phyloP scores from a whole-genome alignment of 495 filamentous ascomycete genomes.

The Cercophora sp. region DNA sequence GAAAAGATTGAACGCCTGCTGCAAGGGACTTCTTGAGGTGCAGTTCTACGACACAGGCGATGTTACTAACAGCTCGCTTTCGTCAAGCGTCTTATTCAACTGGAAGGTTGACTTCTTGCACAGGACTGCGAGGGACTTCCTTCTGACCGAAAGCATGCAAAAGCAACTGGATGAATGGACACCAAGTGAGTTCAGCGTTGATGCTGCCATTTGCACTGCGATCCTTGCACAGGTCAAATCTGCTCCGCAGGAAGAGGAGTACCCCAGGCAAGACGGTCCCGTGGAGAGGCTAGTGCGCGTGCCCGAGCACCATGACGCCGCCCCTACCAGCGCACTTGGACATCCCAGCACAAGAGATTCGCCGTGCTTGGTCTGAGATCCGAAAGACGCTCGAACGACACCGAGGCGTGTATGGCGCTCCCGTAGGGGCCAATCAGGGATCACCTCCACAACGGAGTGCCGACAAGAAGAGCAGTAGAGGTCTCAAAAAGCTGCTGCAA shows the following conservation, averaged over 20 bases:
- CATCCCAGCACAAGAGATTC: no score
- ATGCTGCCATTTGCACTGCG: not conserved
- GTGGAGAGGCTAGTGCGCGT: not conserved
- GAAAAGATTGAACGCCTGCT: slow-evolving; percentile 5
- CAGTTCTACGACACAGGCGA: not conserved
- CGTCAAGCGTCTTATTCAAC: slow-evolving; percentile 3
- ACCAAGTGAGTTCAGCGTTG: not conserved
- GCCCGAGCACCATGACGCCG: no score
- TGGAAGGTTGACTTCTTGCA: slow-evolving; percentile 4
- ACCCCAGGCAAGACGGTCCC: not conserved
- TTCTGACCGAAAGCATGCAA: not conserved
- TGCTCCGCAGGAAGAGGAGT: slow-evolving; percentile 1
- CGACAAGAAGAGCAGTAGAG: no score
- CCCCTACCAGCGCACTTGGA: no score
- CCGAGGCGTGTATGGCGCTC: no score
- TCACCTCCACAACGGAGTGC: no score
- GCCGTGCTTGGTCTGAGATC: no score
- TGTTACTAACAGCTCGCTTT: not conserved
- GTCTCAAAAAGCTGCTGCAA: no score
- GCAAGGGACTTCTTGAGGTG: slow-evolving; percentile 4
- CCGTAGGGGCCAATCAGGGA: no score
- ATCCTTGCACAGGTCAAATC: not conserved
- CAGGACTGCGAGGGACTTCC: slow-evolving; percentile 1
- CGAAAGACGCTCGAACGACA: no score
- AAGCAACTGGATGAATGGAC: not conserved